Evolutionary conservation across 257 asterid genomes (phyloP).

Genomic region (Gentiana dahurica): DNA sequence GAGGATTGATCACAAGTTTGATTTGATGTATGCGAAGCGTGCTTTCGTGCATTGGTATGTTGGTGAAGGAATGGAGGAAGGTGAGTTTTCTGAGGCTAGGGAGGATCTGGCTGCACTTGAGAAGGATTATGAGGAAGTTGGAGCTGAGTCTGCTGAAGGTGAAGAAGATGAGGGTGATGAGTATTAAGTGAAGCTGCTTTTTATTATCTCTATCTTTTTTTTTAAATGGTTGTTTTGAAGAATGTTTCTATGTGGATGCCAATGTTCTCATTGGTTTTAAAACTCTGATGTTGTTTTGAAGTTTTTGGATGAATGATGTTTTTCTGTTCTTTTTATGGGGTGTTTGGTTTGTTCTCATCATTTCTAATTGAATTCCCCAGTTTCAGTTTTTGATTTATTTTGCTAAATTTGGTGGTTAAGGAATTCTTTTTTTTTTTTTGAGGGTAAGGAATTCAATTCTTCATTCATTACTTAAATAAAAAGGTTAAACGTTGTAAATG

Average conservation of each 20-base stretch:
- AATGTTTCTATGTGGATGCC: background rate
- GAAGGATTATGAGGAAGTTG: conserved; percentile 93
- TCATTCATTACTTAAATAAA: too few relatives aligned
- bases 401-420: too few relatives aligned
- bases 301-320: too few relatives aligned
- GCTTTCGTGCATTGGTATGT: conserved; percentile 97
- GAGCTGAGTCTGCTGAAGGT: conserved; percentile 85
- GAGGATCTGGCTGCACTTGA: conserved; percentile 98
- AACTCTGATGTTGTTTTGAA: too few relatives aligned
- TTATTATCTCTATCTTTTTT: background rate
- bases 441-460: too few relatives aligned
- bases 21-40: conserved; percentile 84
- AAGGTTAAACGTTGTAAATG: too few relatives aligned
- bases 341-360: too few relatives aligned
- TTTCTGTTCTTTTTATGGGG: too few relatives aligned
- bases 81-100: conserved; percentile 92
- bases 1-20: conserved; percentile 86
- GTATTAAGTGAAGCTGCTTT: conserved; percentile 15
- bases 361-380: too few relatives aligned
- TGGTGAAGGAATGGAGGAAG: conserved; percentile 99
- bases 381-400: too few relatives aligned
- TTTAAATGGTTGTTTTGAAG: background rate
- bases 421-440: too few relatives aligned
- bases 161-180: conserved; percentile 78
- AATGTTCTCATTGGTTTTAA: conserved; percentile 19